Percentiles rank a stretch among this genome's conserved stretches.
Evolutionary conservation across 371 early-diverging fungal species (phyloP).

Genomic region (Umbelopsis sp.): DNA sequence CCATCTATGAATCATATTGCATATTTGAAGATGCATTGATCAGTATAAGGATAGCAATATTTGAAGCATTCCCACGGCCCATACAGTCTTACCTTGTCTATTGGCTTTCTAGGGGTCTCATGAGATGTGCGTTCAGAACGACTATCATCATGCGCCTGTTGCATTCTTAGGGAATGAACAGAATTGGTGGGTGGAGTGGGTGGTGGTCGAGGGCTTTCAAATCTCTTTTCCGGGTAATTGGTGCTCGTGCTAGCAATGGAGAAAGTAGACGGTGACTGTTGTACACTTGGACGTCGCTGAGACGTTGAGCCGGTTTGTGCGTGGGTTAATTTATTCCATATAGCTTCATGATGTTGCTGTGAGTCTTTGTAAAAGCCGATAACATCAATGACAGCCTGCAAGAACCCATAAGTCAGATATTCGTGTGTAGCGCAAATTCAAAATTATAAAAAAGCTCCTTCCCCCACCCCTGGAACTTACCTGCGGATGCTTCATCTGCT

Average conservation of each 20-base stretch:
- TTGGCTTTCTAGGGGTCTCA: not conserved
- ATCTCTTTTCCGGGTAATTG: constrained; percentile 5
- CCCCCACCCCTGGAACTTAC: constrained; percentile 16
- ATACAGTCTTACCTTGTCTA: not conserved
- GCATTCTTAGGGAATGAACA: not conserved
- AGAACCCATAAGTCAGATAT: not conserved
- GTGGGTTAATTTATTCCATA: constrained; percentile 37
- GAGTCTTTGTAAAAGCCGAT: constrained; percentile 35
- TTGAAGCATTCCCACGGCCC: too few species aligned
- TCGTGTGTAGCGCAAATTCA: not conserved
- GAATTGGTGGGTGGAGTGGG: constrained; percentile 4
- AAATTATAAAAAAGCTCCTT: not conserved
- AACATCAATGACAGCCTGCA: constrained; percentile 36
- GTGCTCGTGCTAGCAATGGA: not conserved
- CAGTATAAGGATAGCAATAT: too few species aligned
- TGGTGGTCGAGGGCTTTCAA: constrained; percentile 8
- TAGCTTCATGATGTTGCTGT: constrained; percentile 28
- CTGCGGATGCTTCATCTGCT: constrained; percentile 36
- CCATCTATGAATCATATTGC: too few species aligned
- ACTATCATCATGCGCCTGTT: not conserved
- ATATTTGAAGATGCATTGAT: too few species aligned
- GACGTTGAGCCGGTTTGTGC: not conserved
- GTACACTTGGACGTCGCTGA: not conserved
- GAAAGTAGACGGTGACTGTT: not conserved
- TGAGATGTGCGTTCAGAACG: not conserved